phyloP scores from a whole-genome alignment of 2,329 filamentous ascomycete species.

The Cyphellophora europaea region DNA sequence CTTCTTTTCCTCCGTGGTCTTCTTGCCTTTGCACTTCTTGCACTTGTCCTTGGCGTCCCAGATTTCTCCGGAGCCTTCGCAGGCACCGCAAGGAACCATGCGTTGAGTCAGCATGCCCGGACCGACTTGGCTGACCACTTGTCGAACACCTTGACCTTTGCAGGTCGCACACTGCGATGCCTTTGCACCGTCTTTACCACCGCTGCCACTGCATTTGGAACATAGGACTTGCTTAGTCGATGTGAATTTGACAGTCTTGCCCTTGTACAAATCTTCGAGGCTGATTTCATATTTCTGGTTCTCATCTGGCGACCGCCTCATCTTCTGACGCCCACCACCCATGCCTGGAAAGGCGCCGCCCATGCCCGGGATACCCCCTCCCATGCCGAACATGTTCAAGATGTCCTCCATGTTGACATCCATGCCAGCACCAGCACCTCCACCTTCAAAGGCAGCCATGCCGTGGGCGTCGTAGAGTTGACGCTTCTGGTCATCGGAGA shows the following conservation, averaged over 20 bases:
- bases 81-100: conserved; percentile 70
- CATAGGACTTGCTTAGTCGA: conserved; percentile 93
- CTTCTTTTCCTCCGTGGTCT: conserved; percentile 81
- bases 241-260: conserved; percentile 94
- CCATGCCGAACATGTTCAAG: conserved; percentile 59
- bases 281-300: conserved; percentile 86
- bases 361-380: conserved; percentile 37
- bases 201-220: conserved; percentile 73
- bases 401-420: conserved; percentile 76
- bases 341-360: conserved; percentile 46
- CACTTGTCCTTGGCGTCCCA: conserved; percentile 96
- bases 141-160: conserved; percentile 65
- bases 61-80: conserved; percentile 73
- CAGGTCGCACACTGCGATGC: conserved; percentile 74
- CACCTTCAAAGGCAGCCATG: conserved; percentile 89
- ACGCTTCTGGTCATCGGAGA: conserved; percentile 89
- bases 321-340: conserved; percentile 45
- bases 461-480: conserved; percentile 86
- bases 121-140: conserved; percentile 72
- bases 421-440: conserved; percentile 53
- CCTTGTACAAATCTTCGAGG: conserved; percentile 93
- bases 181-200: conserved; percentile 88
- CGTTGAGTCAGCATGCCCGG: conserved; percentile 79
- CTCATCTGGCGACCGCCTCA: conserved; percentile 69
- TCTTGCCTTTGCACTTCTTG: conserved; percentile 96